Base-by-base conservation (phyloP, 1,284 basidiomycete genomes). In the Peniophora sp. region DNA sequence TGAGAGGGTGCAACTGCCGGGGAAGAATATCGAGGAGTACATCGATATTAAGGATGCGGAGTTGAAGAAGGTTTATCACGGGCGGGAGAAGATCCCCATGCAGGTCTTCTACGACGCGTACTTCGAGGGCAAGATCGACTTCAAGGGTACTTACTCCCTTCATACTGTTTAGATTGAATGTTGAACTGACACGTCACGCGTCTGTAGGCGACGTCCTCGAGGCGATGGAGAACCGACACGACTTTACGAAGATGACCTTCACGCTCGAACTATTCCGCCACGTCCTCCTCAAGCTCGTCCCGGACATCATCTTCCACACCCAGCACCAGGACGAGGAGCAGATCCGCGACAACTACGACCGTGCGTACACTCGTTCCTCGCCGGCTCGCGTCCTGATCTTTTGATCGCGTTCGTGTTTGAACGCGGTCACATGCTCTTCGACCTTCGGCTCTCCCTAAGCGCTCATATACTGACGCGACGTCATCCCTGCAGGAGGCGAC, bases 61-160 rank as follows among this genome's bases (percentile, higher is more conserved):
- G 55, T 76, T 99, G 62, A 88, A 83, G 71, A 74, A 76, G 24
- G 77, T 85, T 60, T 97, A 94, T 74, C 70, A 82, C 48, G 82
- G 81, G 58, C 83, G 81, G 67, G 85, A 87, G 66, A 98, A 97
- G 72, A 97, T 99, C 57, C 95, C 95, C 47, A 97, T 97, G 86
- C 94, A 99, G 72, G 72, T 90, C 57, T 97, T 97, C 78, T 88
- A 99, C 67, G 97, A 99, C 73, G 91, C 92, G 56, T 99, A 91
- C 74, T 98, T 99, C 70, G 94, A 96, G 54, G 87, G 87, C 56
- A 97, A 97, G 74, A 84, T 96, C 55, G 93, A 98, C 56, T 88
- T 98, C 67, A 98, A 97, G 55, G 93, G 93, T 85, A 48, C 37
- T 73, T 68, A 10, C 23, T 48, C 27, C n/a, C n/a, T n/a, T n/a